Evolutionary conservation across 225 moss, liverwort and hornwort species (phyloP).

Genomic region (Anthoceros angustus): DNA sequence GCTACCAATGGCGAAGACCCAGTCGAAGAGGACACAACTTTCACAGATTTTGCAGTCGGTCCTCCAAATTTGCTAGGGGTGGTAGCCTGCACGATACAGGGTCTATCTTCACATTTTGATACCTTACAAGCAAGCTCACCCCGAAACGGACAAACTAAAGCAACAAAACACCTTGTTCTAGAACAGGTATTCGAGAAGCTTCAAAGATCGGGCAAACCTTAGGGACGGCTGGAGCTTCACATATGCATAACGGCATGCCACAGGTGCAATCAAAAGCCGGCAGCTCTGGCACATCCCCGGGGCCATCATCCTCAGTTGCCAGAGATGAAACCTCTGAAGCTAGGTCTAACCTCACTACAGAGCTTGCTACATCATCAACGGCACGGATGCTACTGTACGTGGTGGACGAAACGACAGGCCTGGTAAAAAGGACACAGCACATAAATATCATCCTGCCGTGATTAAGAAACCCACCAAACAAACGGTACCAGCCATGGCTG

Average conservation of each 20-base stretch:
- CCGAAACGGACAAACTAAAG: too few species aligned
- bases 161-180: too few species aligned
- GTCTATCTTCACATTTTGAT: too few species aligned
- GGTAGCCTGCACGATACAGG: not conserved
- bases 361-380: constrained; percentile 31
- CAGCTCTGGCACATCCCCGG: constrained; percentile 26
- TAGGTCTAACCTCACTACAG: constrained; percentile 32
- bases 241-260: constrained; percentile 98
- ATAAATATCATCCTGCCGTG: not conserved
- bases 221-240: constrained; percentile 54
- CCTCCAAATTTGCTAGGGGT: not conserved
- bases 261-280: constrained; percentile 72
- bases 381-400: constrained; percentile 13
- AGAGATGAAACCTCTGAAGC: constrained; percentile 11
- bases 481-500: not conserved
- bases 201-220: constrained; percentile 26
- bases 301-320: constrained; percentile 28
- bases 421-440: constrained; percentile 15
- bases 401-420: constrained; percentile 22
- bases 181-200: too few species aligned
- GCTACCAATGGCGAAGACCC: not conserved
- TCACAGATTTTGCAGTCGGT: not conserved
- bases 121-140: too few species aligned
- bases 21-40: not conserved
- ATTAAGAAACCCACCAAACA: not conserved